Evolutionary conservation across 1,284 basidiomycete species (phyloP).

Genomic region (Cryptococcus maquisensis): DNA sequence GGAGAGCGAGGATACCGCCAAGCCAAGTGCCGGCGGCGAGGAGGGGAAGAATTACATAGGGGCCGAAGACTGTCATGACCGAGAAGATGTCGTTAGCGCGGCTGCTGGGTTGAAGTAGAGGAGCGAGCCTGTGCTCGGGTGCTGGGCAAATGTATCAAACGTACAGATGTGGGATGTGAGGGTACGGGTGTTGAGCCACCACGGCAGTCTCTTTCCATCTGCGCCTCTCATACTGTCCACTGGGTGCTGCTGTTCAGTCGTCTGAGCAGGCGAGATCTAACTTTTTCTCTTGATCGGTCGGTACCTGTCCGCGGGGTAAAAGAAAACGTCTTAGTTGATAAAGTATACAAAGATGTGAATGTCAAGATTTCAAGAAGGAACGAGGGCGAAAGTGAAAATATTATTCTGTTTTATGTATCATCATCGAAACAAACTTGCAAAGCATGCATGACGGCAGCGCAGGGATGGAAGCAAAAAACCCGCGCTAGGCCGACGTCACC

Average conservation of each 20-base stretch:
- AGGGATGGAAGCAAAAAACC: too few relatives aligned
- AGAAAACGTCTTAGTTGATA: too few relatives aligned
- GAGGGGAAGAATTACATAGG: constrained; percentile 45
- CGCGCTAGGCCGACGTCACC: too few relatives aligned
- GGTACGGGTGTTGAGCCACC: constrained; percentile 11
- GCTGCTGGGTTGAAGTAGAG: background rate
- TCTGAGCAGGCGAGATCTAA: too few relatives aligned
- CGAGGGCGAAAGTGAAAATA: too few relatives aligned
- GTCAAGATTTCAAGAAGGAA: too few relatives aligned
- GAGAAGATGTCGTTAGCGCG: background rate
- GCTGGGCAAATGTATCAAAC: constrained; percentile 1
- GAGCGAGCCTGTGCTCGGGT: background rate
- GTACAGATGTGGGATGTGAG: constrained; percentile 37
- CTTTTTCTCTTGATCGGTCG: too few relatives aligned
- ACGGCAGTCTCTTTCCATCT: constrained; percentile 12
- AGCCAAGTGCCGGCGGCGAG: constrained; percentile 38
- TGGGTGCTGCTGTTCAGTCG: background rate
- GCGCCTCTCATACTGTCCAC: constrained; percentile 5
- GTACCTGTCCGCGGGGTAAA: too few relatives aligned
- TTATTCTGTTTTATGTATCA: too few relatives aligned
- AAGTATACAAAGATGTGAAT: too few relatives aligned
- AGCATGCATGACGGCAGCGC: too few relatives aligned
- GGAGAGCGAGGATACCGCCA: constrained; percentile 40
- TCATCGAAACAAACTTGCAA: too few relatives aligned
- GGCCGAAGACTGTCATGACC: constrained; percentile 40